Evolutionary conservation across 495 filamentous ascomycete species (phyloP), one percentile per base, ranked within the genome.

Genomic region (Penicillium paradoxum): DNA sequence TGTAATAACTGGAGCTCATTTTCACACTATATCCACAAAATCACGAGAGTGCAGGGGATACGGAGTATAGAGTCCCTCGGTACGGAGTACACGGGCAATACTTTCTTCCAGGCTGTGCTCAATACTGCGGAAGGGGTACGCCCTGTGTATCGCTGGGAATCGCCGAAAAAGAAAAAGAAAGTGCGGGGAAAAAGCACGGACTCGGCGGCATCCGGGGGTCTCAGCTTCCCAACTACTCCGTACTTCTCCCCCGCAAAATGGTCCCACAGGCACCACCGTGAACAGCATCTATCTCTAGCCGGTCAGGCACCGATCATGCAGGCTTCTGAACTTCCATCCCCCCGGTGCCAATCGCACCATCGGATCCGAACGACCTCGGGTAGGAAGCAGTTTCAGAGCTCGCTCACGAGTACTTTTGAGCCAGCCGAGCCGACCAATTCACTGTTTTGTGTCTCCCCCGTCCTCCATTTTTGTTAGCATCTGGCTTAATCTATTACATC

Each of bases 111-210:
- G 17, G 15, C 1, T 14, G 44, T 34, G 22, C 18, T 19, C 22
- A 4, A 39, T 2, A 37, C 33, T 22, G 13, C 11, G 30, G 8
- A 21, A n/a, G 17, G 18, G n/a, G 49, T 44, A 44, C 14, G 6
- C 30, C n/a, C 1, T 14, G 27, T 6, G 38, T 38, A 29, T n/a
- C 13, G n/a, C n/a, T n/a, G n/a, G n/a, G n/a, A n/a, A n/a, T n/a
- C n/a, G n/a, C n/a, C n/a, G n/a, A n/a, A n/a, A n/a, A n/a, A n/a
- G n/a, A 15, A 17, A 27, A 3, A 13, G 5, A 24, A 18, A 25
- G 40, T 45, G 39, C 40, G 49, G 49, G 49, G 49, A 27, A 52
- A 50, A 44, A 50, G 47, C 47, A 50, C 47, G 47, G 47, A 50
- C 47, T 25, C 47, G 47, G 47, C 13, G n/a, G 34, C 46, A 49